These are phyloP conservation scores for Didymella pinodella DNA, from an alignment of 2,329 filamentous ascomycete genomes.

Conservation along the genomic window DNA sequence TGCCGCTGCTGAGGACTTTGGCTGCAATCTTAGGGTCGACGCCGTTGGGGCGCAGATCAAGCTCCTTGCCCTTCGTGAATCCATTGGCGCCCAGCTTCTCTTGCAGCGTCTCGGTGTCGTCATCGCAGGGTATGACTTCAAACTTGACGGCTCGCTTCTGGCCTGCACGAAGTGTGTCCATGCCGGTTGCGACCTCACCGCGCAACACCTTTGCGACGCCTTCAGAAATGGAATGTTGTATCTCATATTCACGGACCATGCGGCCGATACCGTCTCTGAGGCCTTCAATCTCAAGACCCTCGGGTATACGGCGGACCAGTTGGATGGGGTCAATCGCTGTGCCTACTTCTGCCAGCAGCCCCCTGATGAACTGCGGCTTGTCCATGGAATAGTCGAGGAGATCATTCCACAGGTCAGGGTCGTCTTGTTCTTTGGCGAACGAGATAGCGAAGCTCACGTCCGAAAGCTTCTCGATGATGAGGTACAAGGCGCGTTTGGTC, in stretches of 20 bases:
- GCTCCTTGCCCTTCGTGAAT: constrained; percentile 25
- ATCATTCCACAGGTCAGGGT: constrained; percentile 93
- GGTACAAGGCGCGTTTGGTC: constrained; percentile 86
- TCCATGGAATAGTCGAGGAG: constrained; percentile 96
- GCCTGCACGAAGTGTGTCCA: constrained; percentile 79
- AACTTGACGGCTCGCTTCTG: constrained; percentile 90
- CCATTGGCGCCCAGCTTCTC: constrained; percentile 19
- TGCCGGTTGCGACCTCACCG: constrained; percentile 85
- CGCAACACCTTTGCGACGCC: constrained; percentile 87
- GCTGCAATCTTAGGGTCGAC: constrained; percentile 40
- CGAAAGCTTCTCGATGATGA: constrained; percentile 92
- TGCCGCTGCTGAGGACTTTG: constrained; percentile 32
- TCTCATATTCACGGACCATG: constrained; percentile 94
- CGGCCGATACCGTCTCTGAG: constrained; percentile 86
- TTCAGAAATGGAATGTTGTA: constrained; percentile 89
- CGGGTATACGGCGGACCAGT: constrained; percentile 87
- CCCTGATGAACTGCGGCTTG: constrained; percentile 92
- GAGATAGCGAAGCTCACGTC: constrained; percentile 92
- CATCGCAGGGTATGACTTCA: constrained; percentile 66
- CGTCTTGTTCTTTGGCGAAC: constrained; percentile 92
- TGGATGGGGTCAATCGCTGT: constrained; percentile 92
- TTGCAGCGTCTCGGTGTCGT: constrained; percentile 33
- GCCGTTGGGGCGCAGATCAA: constrained; percentile 41
- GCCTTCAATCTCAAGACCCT: constrained; percentile 90
- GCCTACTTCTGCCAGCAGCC: constrained; percentile 89